Conservation (phyloP, 2,329 filamentous ascomycete species). For the Diaporthe helianthi region DNA sequence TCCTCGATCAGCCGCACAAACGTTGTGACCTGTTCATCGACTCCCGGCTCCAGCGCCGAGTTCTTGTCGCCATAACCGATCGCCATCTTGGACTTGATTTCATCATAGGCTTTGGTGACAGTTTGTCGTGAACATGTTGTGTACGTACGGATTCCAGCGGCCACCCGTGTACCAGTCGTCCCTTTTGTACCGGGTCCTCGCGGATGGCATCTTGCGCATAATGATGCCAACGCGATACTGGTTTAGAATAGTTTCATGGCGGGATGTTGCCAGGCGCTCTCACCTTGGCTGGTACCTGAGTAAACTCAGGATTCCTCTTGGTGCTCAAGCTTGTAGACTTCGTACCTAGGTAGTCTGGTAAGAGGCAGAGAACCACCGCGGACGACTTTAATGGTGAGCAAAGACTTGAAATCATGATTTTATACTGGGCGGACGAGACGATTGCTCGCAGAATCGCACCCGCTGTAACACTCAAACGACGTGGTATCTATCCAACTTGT, state of each 20-base stretch:
- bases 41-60: constrained; percentile 38
- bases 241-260: constrained; percentile 2
- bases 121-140: constrained; percentile 22
- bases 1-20: neutral
- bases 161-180: constrained; percentile 18
- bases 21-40: neutral
- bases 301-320: neutral
- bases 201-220: constrained; percentile 41
- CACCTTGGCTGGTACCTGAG: neutral
- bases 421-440: neutral
- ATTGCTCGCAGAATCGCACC: neutral
- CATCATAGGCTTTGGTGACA: constrained; percentile 41
- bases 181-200: constrained; percentile 41
- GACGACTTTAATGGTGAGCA: neutral
- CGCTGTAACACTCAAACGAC: neutral
- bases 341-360: neutral
- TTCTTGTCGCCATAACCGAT: constrained; percentile 38
- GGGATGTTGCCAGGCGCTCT: neutral
- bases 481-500: neutral
- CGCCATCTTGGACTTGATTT: constrained; percentile 41
- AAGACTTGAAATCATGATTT: neutral
- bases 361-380: neutral
- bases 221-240: neutral
- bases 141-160: constrained; percentile 1
- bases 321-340: neutral